Percentiles rank a stretch among this genome's conserved stretches.
phyloP scores from a whole-genome alignment of 805 yeast species.

The Candida nemodendra region DNA sequence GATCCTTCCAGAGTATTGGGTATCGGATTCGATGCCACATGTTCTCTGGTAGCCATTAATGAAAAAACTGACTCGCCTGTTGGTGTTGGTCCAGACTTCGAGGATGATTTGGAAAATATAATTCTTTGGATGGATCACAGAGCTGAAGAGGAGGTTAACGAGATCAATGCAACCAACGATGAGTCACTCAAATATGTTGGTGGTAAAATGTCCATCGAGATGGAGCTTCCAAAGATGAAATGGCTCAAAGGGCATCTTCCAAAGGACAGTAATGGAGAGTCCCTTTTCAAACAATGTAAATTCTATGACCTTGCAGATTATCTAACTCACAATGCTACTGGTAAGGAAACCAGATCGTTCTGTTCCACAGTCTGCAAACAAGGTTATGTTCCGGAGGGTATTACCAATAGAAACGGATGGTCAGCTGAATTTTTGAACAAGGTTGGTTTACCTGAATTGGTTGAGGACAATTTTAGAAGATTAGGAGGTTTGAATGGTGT shows the following conservation, averaged over 20 bases:
- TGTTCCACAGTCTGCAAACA: constrained; percentile 95
- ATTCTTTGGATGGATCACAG: constrained; percentile 99
- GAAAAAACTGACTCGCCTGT: constrained; percentile 66
- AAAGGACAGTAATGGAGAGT: constrained; percentile 34
- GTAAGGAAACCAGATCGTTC: constrained; percentile 79
- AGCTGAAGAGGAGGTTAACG: constrained; percentile 76
- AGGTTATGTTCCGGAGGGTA: constrained; percentile 90
- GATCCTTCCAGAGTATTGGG: constrained; percentile 71
- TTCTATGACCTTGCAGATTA: constrained; percentile 93
- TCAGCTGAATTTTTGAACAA: constrained; percentile 67
- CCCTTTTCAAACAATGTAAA: constrained; percentile 54
- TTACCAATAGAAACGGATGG: constrained; percentile 93
- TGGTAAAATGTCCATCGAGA: constrained; percentile 96
- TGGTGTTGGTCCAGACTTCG: constrained; percentile 90
- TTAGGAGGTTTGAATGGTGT: constrained; percentile 81
- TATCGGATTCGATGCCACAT: constrained; percentile 96
- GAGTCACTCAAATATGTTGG: constrained; percentile 88
- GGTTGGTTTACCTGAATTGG: constrained; percentile 75
- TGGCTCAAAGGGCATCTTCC: constrained; percentile 92
- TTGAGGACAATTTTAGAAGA: constrained; percentile 69
- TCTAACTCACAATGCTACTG: constrained; percentile 88
- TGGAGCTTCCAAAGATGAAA: constrained; percentile 96
- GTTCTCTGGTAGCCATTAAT: constrained; percentile 82
- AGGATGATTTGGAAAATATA: constrained; percentile 71
- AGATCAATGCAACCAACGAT: constrained; percentile 78